Percentiles rank a stretch among this genome's conserved stretches.
Conservation (phyloP, 1,284 basidiomycete genomes). For the Ganoderma boninense region DNA sequence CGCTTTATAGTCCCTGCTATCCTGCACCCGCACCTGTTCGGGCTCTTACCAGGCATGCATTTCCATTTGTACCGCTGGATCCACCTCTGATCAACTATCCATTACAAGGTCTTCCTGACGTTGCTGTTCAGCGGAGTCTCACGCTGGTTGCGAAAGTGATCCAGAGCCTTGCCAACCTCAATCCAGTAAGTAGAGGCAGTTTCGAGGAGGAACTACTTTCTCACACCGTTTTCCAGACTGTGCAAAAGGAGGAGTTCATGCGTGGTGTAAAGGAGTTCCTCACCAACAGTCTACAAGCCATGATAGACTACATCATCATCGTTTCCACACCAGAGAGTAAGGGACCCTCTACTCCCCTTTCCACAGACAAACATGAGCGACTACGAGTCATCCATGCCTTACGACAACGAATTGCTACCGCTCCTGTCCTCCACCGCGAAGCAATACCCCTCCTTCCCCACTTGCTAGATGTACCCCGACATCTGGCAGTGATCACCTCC, state of each 20-base stretch:
- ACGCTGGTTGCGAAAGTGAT: slow-evolving; percentile 83
- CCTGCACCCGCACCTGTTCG: slow-evolving; percentile 80
- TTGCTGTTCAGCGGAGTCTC: slow-evolving; percentile 74
- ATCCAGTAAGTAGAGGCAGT: slow-evolving; percentile 57
- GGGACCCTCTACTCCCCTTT: slow-evolving; percentile 38
- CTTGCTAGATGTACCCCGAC: slow-evolving; percentile 73
- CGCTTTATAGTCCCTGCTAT: slow-evolving; percentile 87
- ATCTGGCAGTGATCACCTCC: slow-evolving; percentile 78
- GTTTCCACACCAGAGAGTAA: slow-evolving; percentile 64
- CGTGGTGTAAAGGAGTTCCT: slow-evolving; percentile 73
- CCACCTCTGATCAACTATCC: background rate
- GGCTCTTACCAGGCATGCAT: slow-evolving; percentile 70
- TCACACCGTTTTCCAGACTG: slow-evolving; percentile 47
- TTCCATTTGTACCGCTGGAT: background rate
- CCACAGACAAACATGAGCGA: slow-evolving; percentile 58
- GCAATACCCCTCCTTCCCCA: slow-evolving; percentile 74
- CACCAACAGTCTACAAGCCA: slow-evolving; percentile 62
- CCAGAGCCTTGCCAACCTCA: slow-evolving; percentile 83
- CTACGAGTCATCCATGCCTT: slow-evolving; percentile 62
- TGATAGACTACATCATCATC: slow-evolving; percentile 78
- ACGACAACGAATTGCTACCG: slow-evolving; percentile 57
- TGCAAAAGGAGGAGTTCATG: slow-evolving; percentile 80
- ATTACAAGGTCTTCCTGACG: slow-evolving; percentile 65
- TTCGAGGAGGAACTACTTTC: background rate
- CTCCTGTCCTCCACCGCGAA: slow-evolving; percentile 69